Evolutionary conservation across 257 asterid genomes (phyloP), one percentile per base, ranked within the genome.

Genomic region (Solanum pinnatisectum): DNA sequence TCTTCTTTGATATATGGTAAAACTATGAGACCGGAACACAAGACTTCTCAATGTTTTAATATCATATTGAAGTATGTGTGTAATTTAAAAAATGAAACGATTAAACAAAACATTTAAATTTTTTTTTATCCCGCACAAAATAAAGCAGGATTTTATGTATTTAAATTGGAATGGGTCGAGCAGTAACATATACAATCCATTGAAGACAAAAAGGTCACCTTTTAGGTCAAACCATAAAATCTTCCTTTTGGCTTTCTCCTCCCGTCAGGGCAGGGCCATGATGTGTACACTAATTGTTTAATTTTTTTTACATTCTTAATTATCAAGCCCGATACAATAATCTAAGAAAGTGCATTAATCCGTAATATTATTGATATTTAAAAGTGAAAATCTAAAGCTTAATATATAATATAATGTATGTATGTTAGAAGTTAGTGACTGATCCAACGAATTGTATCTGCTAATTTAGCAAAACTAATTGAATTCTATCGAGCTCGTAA

Each of bases 81-180:
- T 63, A 1, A n/a, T 65, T 11, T 65, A n/a, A 65, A 65, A 0
- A n/a, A n/a, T 22, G 0, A 60, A 60, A 60, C 1, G 13, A 22
- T 10, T 10, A n/a, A 5, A 65, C 1, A 65, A 4, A n/a, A 11
- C 0, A 2, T 1, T 2, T 0, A 0, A 30, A 1, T 30, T 30
- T 30, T 30, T 30, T 30, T 30, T 1, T 56, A 59, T 59, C 0
- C 12, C 11, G 25, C 40, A 16, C 4, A 32, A 8, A 32, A 71
- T 71, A 71, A 71, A 32, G 1, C 25, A 71, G 10, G 40, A 8
- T 72, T 33, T 7, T 23, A 33, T 4, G 14, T 72, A 18, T 35
- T 18, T 63, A n/a, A 72, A 35, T 16, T 72, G 42, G 81, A n/a
- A 9, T 72, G 15, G 15, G 16, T 70, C 10, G 22, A 14, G 11